Base-by-base conservation (phyloP, 2,329 filamentous ascomycete genomes). In the Dendrostoma leiphaemia region DNA sequence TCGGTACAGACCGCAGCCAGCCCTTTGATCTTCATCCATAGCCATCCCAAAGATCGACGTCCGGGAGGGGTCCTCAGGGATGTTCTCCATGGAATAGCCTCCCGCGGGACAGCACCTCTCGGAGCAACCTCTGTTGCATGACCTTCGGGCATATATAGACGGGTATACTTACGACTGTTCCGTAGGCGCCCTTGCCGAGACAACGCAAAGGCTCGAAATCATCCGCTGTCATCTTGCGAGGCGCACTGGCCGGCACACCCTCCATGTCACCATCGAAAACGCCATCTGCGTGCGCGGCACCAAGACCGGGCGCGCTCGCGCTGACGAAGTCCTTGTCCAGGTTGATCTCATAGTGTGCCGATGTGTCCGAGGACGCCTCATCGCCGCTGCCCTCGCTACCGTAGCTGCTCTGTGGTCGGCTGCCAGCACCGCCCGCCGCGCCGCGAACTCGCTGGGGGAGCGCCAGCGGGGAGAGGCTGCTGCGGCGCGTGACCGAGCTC, bases 141-240 rank as follows among this genome's bases (percentile, higher is more conserved):
- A n/a, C n/a, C n/a, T n/a, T n/a, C n/a, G n/a, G n/a, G n/a, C n/a
- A n/a, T n/a, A n/a, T n/a, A n/a, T n/a, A n/a, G n/a, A n/a, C n/a
- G n/a, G n/a, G n/a, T n/a, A n/a, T n/a, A n/a, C n/a, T n/a, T n/a
- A n/a, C n/a, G 10, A 99, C 95, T 0, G 93, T 99, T 32, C 94
- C 94, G 68, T 94, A 99, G 13, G 94, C 91, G 46, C 94, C 94
- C 69, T 97, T 97, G 53, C 95, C 95, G 21, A 99, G 85, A 70
- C 93, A 97, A 47, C 90, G 89, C 48, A 99, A 75, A 10, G 89
- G 85, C 65, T 96, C 88, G 68, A 99, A 99, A 69, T 99, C 94
- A 10, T 86, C 84, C 2, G 91, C 86, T 8, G 87, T 88, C 88
- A 97, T 97, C 76, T 99, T 97, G 60, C 89, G 84, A 58, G 77